Evolutionary conservation across 768 basidiomycete species (phyloP).

Genomic region (Mrakia blollopis): DNA sequence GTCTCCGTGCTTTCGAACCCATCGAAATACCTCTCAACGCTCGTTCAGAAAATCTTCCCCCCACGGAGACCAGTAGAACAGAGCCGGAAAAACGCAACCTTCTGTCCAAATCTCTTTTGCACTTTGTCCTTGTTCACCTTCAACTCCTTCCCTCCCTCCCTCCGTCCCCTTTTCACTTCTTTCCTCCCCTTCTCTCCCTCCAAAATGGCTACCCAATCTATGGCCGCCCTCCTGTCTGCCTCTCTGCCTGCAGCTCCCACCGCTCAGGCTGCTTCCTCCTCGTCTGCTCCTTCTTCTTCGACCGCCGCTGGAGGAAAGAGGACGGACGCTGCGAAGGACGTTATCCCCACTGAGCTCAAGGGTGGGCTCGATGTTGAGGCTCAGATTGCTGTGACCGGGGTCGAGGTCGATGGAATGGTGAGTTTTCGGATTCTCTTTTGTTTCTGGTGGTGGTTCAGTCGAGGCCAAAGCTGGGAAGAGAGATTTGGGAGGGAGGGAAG

Average conservation of each 20-base stretch:
- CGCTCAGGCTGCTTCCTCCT: constrained; percentile 42
- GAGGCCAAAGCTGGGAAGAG: not conserved
- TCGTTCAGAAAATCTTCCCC: no score
- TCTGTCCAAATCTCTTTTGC: no score
- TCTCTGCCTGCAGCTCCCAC: constrained; percentile 46
- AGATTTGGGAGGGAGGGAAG: not conserved
- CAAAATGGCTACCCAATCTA: constrained; percentile 50
- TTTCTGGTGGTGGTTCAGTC: not conserved
- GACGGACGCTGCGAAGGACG: constrained; percentile 57
- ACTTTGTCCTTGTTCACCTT: not conserved
- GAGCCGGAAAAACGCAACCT: no score
- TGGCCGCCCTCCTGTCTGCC: constrained; percentile 89
- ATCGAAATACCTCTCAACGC: no score
- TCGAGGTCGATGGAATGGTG: constrained; percentile 84
- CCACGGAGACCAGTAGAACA: no score
- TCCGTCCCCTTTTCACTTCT: not conserved
- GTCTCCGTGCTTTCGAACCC: no score
- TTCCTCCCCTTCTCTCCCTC: not conserved
- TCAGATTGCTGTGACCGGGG: constrained; percentile 68
- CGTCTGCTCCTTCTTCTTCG: constrained; percentile 39
- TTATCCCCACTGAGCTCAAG: constrained; percentile 86
- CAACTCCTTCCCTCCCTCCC: not conserved
- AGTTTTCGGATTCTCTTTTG: constrained; percentile 40
- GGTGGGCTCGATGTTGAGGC: constrained; percentile 91
- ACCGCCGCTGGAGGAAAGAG: constrained; percentile 43